Percentiles rank a stretch among this genome's conserved stretches.
These are phyloP conservation scores for Aspergillus taichungensis DNA, from an alignment of 495 filamentous ascomycete species.

Conservation along the genomic window DNA sequence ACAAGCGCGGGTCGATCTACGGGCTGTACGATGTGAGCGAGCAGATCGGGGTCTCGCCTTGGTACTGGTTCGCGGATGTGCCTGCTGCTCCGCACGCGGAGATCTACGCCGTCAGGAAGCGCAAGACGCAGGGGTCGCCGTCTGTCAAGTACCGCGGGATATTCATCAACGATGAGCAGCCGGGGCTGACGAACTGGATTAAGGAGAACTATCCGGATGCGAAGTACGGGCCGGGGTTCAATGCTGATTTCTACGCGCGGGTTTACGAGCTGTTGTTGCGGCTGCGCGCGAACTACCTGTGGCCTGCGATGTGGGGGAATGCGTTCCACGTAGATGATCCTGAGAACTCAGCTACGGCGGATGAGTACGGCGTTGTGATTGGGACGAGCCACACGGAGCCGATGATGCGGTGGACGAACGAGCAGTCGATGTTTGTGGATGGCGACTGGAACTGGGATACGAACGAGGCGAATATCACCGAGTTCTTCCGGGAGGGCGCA, in stretches of 20 bases:
- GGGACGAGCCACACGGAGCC: constrained; percentile 68
- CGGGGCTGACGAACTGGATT: constrained; percentile 62
- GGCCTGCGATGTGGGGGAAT: constrained; percentile 62
- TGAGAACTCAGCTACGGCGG: constrained; percentile 56
- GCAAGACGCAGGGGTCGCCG: constrained; percentile 52
- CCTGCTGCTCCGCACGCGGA: constrained; percentile 42
- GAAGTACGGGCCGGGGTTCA: constrained; percentile 50
- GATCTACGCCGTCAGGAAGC: constrained; percentile 45
- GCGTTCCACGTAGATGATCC: constrained; percentile 66
- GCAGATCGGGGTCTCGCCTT: constrained; percentile 69
- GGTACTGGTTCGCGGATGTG: constrained; percentile 71
- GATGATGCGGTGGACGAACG: constrained; percentile 62
- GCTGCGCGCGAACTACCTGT: constrained; percentile 64
- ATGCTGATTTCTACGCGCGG: constrained; percentile 54
- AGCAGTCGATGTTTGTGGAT: constrained; percentile 51
- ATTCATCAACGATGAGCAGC: constrained; percentile 74
- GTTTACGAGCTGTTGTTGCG: constrained; percentile 68
- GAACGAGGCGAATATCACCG: constrained; percentile 55
- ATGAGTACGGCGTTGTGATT: constrained; percentile 65
- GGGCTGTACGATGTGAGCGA: constrained; percentile 68
- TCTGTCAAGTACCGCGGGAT: constrained; percentile 68
- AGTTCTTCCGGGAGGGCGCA: constrained; percentile 60
- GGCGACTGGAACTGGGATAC: constrained; percentile 57
- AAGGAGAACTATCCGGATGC: constrained; percentile 40
- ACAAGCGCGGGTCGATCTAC: constrained; percentile 62